Base-by-base conservation (phyloP, 2,329 filamentous ascomycete genomes). In the Fusarium oligoseptatum region DNA sequence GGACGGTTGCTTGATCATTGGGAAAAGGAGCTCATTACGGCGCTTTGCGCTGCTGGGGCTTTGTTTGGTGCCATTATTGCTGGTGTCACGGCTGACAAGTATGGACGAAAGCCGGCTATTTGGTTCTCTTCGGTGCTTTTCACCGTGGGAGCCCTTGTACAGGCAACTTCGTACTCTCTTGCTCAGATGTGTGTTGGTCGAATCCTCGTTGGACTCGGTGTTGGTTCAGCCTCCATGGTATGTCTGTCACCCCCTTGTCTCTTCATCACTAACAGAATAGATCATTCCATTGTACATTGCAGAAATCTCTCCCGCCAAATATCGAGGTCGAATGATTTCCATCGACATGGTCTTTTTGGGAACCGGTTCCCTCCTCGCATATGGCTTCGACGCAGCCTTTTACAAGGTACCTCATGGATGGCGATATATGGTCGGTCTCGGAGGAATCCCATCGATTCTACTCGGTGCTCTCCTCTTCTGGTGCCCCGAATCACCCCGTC, bases 221-320 rank as follows among this genome's bases (percentile, higher is more conserved):
- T 85, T 32, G 82, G 83, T 2, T 81, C 80, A 7, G 85, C 83
- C 15, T 82, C 82, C 17, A 85, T 86, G 84, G 78, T 84, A 32
- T 64, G 81, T 52, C 20, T n/a, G 12, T 7, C 9, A 22, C 27
- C 8, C 17, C 6, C n/a, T 32, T n/a, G 6, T 27, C 2, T 15
- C 20, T 64, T n/a, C 9, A 29, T 24, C 24, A 24, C 24, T 24
- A 22, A 68, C 32, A 41, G 7, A 6, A 27, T 14, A 74, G 71
- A 74, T 74, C 50, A 72, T 72, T 27, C 71, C 80, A 11, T 64
- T 83, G 8, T 77, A 77, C 67, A 77, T 77, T 37, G 76, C 75
- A 24, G 74, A 77, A 67, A 76, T 77, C 20, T 71, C 76, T 2
- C 75, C 76, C 11, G 74, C 73, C 5, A 72, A 72, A 37, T 77